Evolutionary conservation across 2,329 filamentous ascomycete genomes (phyloP).

Genomic region (Colletotrichum sp.): DNA sequence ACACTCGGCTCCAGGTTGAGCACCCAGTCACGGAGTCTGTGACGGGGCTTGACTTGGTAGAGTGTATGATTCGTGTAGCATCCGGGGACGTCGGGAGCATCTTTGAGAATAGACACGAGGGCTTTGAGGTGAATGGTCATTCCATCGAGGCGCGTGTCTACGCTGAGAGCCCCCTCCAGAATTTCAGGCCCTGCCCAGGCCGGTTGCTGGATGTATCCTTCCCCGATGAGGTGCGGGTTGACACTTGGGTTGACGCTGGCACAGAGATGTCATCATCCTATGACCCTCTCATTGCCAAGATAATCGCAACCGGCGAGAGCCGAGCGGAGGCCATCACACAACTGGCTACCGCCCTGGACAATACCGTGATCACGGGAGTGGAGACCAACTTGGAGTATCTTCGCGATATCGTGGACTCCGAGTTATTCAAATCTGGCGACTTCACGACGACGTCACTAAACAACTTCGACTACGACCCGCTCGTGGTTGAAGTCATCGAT

Average conservation of each 20-base stretch:
- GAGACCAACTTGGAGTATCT: slow-evolving; percentile 41
- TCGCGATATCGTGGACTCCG: slow-evolving; percentile 30
- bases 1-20: slow-evolving; percentile 55
- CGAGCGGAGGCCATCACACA: slow-evolving; percentile 69
- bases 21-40: slow-evolving; percentile 46
- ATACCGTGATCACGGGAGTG: slow-evolving; percentile 37
- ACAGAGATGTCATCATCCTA: slow-evolving; percentile 77
- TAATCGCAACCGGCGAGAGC: slow-evolving; percentile 68
- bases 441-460: slow-evolving; percentile 40
- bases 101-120: neutral
- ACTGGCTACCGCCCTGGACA: slow-evolving; percentile 63
- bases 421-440: slow-evolving; percentile 29
- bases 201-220: slow-evolving; percentile 67
- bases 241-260: slow-evolving; percentile 72
- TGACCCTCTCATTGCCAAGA: slow-evolving; percentile 78
- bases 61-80: slow-evolving; percentile 29
- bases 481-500: slow-evolving; percentile 39
- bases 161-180: slow-evolving; percentile 69
- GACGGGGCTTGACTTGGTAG: slow-evolving; percentile 42
- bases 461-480: slow-evolving; percentile 29
- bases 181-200: slow-evolving; percentile 74
- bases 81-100: slow-evolving; percentile 50
- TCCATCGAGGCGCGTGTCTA: slow-evolving; percentile 77
- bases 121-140: slow-evolving; percentile 59
- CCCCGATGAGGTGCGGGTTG: slow-evolving; percentile 65